A percentile compares a stretch with the other conserved stretches of the same genome.
phyloP scores from a whole-genome alignment of 2,329 filamentous ascomycete genomes.

The Rutstroemia sp. region DNA sequence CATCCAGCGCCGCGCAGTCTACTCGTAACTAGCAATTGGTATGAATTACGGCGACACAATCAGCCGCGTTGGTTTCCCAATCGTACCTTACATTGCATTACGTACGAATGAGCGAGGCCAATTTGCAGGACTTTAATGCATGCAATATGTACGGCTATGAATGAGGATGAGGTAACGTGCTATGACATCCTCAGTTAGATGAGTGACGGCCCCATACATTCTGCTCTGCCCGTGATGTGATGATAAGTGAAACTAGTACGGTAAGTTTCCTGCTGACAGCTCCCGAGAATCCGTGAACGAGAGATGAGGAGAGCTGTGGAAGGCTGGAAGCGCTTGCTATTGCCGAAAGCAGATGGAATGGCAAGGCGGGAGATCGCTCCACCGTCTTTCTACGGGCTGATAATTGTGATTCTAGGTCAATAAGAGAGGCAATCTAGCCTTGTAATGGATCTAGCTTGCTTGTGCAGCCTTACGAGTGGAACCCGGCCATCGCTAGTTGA shows the following conservation, averaged over 20 bases:
- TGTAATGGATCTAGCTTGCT: conserved; percentile 2
- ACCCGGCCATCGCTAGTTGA: not conserved
- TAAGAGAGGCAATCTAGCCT: conserved; percentile 5
- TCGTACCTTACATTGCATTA: not conserved
- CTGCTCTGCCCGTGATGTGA: not conserved
- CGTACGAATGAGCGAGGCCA: not conserved
- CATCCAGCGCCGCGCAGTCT: not conserved
- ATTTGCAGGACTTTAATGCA: not conserved
- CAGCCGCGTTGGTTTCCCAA: conserved; percentile 2
- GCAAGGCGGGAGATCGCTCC: conserved; percentile 8
- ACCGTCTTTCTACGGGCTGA: not conserved
- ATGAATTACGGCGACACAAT: conserved; percentile 2
- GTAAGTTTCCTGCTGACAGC: not conserved
- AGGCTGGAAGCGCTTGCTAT: not conserved
- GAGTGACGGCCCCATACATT: not conserved
- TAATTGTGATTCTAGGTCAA: not conserved
- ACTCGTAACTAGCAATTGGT: not conserved
- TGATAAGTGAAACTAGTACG: not conserved
- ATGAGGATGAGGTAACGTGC: not conserved
- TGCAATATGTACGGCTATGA: not conserved
- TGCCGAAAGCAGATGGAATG: conserved; percentile 5
- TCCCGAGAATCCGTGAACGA: not conserved
- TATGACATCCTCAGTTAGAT: not conserved
- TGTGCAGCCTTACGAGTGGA: conserved; percentile 12
- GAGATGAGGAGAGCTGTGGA: conserved; percentile 11